Conservation (phyloP, 352 stramenopile species). For the Phytophthora agathidicida region DNA sequence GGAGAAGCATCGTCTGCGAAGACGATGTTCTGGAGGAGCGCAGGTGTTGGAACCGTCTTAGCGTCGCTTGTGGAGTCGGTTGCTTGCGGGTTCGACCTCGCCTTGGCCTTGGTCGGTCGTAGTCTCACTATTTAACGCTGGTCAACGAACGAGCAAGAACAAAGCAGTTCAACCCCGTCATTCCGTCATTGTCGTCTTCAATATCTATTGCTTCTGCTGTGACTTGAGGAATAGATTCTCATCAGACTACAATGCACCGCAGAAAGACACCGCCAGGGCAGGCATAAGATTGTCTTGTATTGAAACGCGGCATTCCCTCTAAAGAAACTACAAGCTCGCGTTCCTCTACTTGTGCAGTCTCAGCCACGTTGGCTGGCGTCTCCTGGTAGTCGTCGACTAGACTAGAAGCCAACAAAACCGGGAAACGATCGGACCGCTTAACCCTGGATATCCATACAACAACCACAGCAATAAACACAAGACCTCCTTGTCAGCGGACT, state of each 20-base stretch:
- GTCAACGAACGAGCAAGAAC: conserved; percentile 34
- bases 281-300: conserved; percentile 23
- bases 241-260: too few relatives aligned
- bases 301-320: conserved; percentile 18
- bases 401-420: neutral
- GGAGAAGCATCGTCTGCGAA: neutral
- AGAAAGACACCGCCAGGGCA: too few relatives aligned
- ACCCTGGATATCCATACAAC: conserved; percentile 5
- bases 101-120: conserved; percentile 34
- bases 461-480: neutral
- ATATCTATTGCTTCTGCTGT: neutral
- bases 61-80: conserved; percentile 39
- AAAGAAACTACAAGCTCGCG: conserved; percentile 23
- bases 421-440: conserved; percentile 10
- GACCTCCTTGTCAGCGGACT: neutral
- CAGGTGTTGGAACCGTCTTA: conserved; percentile 3
- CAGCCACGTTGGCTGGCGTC: neutral
- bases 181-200: neutral
- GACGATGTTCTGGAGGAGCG: conserved; percentile 6
- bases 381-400: neutral
- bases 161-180: conserved; percentile 37
- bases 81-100: conserved; percentile 31
- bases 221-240: too few relatives aligned
- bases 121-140: conserved; percentile 37
- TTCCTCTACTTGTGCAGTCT: conserved; percentile 1